Base-by-base conservation (phyloP, 2,329 filamentous ascomycete genomes). In the Fusarium sp. region DNA sequence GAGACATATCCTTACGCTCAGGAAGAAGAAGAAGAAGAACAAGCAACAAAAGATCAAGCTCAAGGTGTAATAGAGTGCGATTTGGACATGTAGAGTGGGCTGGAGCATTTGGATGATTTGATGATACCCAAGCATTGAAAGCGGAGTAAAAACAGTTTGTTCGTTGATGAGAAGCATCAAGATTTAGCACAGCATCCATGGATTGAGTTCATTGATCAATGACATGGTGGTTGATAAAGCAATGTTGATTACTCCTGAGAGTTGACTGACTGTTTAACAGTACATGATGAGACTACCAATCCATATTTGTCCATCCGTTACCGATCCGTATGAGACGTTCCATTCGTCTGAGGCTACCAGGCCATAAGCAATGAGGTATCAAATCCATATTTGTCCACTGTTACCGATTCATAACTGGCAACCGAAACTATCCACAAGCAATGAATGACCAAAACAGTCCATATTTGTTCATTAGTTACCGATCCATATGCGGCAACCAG, bases 1-100 rank as follows among this genome's bases (percentile, higher is more conserved):
- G 38, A 80, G 82, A 42, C 79, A 83, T 31, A 84, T 88, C 38
- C 55, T 80, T 28, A 80, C 75, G 5, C 73, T 82, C 5, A 78
- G 84, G 51, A 83, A 81, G 71, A 81, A 78, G 69, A 80, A 75
- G 58, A 75, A 74, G 65, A 73, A 70, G 51, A 60, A 66, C 58
- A 67, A 66, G 62, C 68, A 70, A 33, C 56, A 61, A n/a, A 74
- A 72, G 62, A 64, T 67, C 42, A 74, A 74, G 50, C 63, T 73
- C 9, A 74, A 74, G 57, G 60, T 74, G 21, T 74, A 44, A 69
- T 15, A n/a, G 33, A 21, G 14, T 34, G 19, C 19, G 24, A 21
- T 19, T 51, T 50, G 51, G 17, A 51, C 42, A 51, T 17, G 38
- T 50, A 54, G 55, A 57, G 45, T 21, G 43, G 28, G 53, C 24